Conservation (phyloP, 2,329 filamentous ascomycete genomes). For the Juglanconis juglandina region DNA sequence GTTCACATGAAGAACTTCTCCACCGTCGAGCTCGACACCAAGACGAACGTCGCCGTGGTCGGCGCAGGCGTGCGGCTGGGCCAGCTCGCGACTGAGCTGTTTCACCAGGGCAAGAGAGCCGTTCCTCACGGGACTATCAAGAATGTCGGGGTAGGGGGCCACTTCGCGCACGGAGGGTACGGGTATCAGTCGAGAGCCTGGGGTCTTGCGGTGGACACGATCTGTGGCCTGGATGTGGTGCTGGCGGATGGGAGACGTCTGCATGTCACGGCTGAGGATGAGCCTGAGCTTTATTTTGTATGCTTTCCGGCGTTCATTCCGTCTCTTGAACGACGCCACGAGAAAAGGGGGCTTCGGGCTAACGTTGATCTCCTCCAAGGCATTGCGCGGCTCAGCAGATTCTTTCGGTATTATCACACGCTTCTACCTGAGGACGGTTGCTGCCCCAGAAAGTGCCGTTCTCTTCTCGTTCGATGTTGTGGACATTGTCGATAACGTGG, state of each 20-base stretch:
- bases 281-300: conserved; percentile 2
- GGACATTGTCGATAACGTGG: conserved; percentile 2
- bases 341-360: not conserved
- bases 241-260: conserved; percentile 2
- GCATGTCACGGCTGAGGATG: not conserved
- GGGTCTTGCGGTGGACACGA: conserved; percentile 6
- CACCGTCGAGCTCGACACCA: conserved; percentile 37
- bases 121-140: conserved; percentile 44
- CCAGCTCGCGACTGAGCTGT: conserved; percentile 39
- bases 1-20: conserved; percentile 45
- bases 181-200: conserved; percentile 11
- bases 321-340: too few species aligned
- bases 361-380: not conserved
- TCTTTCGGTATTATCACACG: conserved; percentile 8
- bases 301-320: not conserved
- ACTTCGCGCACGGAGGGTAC: conserved; percentile 10
- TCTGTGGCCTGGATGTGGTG: conserved; percentile 1
- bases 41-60: conserved; percentile 38
- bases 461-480: conserved; percentile 4
- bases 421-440: conserved; percentile 1
- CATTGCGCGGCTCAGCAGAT: conserved; percentile 8
- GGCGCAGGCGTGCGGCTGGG: conserved; percentile 50
- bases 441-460: not conserved
- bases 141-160: conserved; percentile 6
- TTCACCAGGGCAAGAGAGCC: conserved; percentile 34